Evolutionary conservation across 2,329 filamentous ascomycete genomes (phyloP).

Genomic region (Botryotinia convoluta): DNA sequence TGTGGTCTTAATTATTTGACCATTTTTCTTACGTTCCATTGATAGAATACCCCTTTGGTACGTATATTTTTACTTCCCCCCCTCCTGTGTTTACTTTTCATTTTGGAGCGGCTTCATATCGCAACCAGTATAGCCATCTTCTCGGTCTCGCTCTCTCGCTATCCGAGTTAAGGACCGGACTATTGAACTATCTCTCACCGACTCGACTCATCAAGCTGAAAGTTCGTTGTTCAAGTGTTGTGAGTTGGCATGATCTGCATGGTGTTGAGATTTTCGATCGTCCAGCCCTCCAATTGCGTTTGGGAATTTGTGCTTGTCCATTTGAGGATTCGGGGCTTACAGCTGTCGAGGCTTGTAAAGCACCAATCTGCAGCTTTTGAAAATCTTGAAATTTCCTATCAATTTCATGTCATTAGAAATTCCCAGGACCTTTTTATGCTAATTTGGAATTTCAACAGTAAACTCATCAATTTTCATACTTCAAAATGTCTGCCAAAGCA

Average conservation of each 20-base stretch:
- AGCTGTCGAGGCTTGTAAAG: neutral
- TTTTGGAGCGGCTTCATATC: constrained; percentile 8
- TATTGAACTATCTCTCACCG: neutral
- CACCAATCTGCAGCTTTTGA: neutral
- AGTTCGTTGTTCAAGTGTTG: neutral
- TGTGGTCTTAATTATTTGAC: neutral
- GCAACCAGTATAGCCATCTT: neutral
- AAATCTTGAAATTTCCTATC: neutral
- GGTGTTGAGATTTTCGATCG: neutral
- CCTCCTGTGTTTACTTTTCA: constrained; percentile 1
- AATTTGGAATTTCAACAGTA: constrained; percentile 16
- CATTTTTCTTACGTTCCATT: neutral
- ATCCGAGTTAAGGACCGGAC: neutral
- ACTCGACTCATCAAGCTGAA: neutral
- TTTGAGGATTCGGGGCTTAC: neutral
- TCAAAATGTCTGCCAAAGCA: constrained; percentile 87
- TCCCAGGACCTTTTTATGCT: constrained; percentile 2
- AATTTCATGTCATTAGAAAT: neutral
- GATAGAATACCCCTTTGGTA: constrained; percentile 15
- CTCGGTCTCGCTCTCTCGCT: neutral
- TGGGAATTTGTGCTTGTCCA: neutral
- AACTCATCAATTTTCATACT: constrained; percentile 26
- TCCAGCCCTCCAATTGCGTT: constrained; percentile 1
- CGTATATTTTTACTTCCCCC: neutral
- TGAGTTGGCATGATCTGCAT: constrained; percentile 18